These are phyloP conservation scores for Penicillium herquei DNA, from an alignment of 495 filamentous ascomycete genomes.

Conservation along the genomic window DNA sequence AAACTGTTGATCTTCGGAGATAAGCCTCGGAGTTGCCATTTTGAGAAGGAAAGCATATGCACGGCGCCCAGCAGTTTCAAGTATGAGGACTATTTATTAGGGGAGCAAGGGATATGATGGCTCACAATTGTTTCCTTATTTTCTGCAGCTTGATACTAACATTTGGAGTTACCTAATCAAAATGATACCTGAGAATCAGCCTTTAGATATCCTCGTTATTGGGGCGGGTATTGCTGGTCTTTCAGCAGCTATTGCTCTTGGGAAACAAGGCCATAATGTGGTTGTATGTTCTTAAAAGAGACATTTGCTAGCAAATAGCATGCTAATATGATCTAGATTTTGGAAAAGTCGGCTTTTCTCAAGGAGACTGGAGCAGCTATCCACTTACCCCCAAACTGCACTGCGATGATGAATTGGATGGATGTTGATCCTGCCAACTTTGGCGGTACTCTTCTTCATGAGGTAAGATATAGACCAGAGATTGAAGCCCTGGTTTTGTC, in stretches of 20 bases:
- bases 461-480: slow-evolving; percentile 11
- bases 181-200: background rate
- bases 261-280: slow-evolving; percentile 32
- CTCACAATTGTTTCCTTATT: background rate
- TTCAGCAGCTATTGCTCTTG: slow-evolving; percentile 28
- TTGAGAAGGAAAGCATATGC: background rate
- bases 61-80: no score
- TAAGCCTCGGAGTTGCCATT: background rate
- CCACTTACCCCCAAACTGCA: slow-evolving; percentile 49
- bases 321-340: slow-evolving; percentile 28
- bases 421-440: slow-evolving; percentile 41
- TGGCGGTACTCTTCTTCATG: slow-evolving; percentile 24
- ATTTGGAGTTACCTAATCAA: background rate
- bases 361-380: slow-evolving; percentile 58
- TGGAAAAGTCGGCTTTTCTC: slow-evolving; percentile 51
- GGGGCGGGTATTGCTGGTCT: slow-evolving; percentile 34
- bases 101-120: background rate
- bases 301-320: background rate
- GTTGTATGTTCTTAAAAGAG: slow-evolving; percentile 16
- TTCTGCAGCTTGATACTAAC: background rate
- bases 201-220: slow-evolving; percentile 25
- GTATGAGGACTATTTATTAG: background rate
- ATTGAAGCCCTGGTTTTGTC: background rate
- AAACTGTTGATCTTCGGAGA: background rate
- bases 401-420: slow-evolving; percentile 44